Conservation (phyloP, 768 basidiomycete species). For the Pulveroboletus sp. region DNA sequence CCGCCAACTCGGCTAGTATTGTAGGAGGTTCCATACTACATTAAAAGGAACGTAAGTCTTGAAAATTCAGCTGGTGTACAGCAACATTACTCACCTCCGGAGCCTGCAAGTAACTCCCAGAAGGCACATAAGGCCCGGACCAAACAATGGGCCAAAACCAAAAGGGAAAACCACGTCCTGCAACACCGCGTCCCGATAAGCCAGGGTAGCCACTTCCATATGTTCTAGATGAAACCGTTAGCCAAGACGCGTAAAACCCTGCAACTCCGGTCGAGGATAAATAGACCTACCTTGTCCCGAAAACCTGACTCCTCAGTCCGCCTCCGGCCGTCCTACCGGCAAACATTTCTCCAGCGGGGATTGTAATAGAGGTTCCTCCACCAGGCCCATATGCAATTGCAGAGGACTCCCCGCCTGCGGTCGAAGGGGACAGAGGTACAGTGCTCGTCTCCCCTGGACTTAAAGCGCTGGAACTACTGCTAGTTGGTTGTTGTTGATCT, state of each 20-base stretch:
- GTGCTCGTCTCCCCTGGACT: constrained; percentile 6
- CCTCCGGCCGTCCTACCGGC: constrained; percentile 51
- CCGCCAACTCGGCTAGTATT: constrained; percentile 52
- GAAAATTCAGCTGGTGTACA: background rate
- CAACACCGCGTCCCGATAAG: constrained; percentile 40
- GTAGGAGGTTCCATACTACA: constrained; percentile 42
- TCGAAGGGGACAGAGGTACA: constrained; percentile 19
- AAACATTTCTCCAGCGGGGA: constrained; percentile 44
- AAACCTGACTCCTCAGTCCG: constrained; percentile 42
- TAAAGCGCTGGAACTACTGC: constrained; percentile 1
- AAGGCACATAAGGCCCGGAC: constrained; percentile 29
- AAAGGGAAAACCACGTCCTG: constrained; percentile 55
- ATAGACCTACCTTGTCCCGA: constrained; percentile 39
- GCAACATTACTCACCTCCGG: constrained; percentile 36
- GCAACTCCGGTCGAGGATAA: background rate
- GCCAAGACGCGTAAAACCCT: no score
- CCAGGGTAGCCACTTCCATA: constrained; percentile 69
- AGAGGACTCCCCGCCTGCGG: constrained; percentile 22
- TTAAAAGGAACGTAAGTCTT: constrained; percentile 9
- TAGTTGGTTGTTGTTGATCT: constrained; percentile 1
- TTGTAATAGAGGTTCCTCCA: constrained; percentile 30
- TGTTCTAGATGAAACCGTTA: constrained; percentile 29
- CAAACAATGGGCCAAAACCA: constrained; percentile 64
- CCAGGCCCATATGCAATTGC: constrained; percentile 34
- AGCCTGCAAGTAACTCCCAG: constrained; percentile 34